Percentiles rank a stretch among this genome's conserved stretches.
Conservation (phyloP, 129 eudicot genomes). For the Escallonia herrerae region DNA sequence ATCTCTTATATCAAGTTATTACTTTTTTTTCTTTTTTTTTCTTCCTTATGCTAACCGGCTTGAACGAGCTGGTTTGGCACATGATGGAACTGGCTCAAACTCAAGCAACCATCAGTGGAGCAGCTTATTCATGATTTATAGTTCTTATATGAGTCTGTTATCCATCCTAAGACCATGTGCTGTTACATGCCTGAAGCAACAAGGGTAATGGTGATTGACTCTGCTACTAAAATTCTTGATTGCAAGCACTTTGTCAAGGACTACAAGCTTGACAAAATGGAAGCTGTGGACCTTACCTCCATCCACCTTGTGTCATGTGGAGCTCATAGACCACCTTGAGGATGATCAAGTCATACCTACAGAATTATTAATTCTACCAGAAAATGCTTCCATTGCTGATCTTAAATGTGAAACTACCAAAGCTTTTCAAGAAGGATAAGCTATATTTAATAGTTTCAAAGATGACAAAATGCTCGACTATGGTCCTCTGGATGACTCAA, state of each 20-base stretch:
- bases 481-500: neutral
- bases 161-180: neutral
- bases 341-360: slow-evolving; percentile 9
- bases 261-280: slow-evolving; percentile 7
- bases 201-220: neutral
- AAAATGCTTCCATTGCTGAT: slow-evolving; percentile 4
- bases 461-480: slow-evolving; percentile 6
- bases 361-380: slow-evolving; percentile 5
- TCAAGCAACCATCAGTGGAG: slow-evolving; percentile 7
- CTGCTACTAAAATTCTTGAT: slow-evolving; percentile 4
- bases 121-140: slow-evolving; percentile 1
- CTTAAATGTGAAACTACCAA: slow-evolving; percentile 5
- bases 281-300: neutral
- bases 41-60: neutral
- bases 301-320: slow-evolving; percentile 8
- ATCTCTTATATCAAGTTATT: neutral
- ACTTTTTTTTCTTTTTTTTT: neutral
- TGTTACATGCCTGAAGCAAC: neutral
- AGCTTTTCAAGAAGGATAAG: slow-evolving; percentile 14
- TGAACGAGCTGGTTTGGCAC: neutral
- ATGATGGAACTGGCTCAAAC: neutral
- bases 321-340: neutral
- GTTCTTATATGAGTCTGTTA: slow-evolving; percentile 1
- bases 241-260: slow-evolving; percentile 18
- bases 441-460: slow-evolving; percentile 7